Base-by-base conservation (phyloP, 441 rosid genomes). In the Syzygium malaccense region DNA sequence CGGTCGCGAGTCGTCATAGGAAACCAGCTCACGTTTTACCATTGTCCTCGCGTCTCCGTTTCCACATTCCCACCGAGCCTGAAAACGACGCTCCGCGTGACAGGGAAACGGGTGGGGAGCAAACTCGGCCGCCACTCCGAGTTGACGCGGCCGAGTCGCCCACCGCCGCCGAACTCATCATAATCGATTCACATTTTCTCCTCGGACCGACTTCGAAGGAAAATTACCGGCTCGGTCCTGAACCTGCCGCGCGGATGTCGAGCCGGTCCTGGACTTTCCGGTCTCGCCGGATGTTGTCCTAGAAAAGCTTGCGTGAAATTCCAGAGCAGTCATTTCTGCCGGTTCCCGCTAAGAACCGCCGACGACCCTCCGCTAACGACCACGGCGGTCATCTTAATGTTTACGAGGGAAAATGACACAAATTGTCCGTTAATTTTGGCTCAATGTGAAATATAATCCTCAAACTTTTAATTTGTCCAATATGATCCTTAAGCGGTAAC, bases 141-240 rank as follows among this genome's bases (percentile, higher is more conserved):
- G 79, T 68, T 19, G 14, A 68, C 26, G 33, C 25, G 79, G 23
- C 18, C 14, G 8, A 68, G 14, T 33, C 25, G 3, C 8, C 56
- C 8, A 11, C 55, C 17, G 0, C 15, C 3, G 30, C 64, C 60
- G 4, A 56, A 17, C 28, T 56, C 26, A 8, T 7, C 48, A 45
- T 7, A 56, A 23, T 19, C 25, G 0, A 8, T 32, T 32, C 25
- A 13, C 79, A 19, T 32, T 33, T 68, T 68, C 79, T 33, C 14
- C 45, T 32, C 6, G 14, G 6, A 68, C 9, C 45, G 30, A 64
- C 32, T 68, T 68, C 4, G 0, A 28, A 28, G n/a, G 41, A 9
- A 32, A 18, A 32, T 8, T 32, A 32, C 7, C 13, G 5, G 5
- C 5, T 0, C 3, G 1, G 4, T 68, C 48, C 4, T 32, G 19